phyloP scores from a whole-genome alignment of 768 basidiomycete species.

The Pulveroboletus sp. region DNA sequence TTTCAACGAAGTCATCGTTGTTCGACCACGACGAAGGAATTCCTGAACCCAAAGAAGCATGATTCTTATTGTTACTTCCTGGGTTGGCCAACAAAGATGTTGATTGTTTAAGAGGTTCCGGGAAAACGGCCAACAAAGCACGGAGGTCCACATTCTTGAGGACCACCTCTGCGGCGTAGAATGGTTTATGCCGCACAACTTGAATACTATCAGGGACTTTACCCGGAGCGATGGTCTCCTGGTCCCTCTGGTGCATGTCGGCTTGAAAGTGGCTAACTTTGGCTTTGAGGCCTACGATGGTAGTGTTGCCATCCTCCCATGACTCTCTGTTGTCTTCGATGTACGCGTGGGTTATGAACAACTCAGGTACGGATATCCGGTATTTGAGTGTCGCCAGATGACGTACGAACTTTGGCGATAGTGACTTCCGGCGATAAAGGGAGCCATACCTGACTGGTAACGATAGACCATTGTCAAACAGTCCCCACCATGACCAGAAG shows the following conservation, averaged over 20 bases:
- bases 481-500: constrained; percentile 90
- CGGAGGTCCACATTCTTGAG: constrained; percentile 75
- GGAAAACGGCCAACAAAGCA: constrained; percentile 74
- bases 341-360: constrained; percentile 87
- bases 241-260: constrained; percentile 90
- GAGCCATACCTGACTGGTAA: constrained; percentile 88
- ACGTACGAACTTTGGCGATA: constrained; percentile 84
- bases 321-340: constrained; percentile 76
- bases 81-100: constrained; percentile 49
- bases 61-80: constrained; percentile 39
- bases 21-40: constrained; percentile 68
- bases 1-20: constrained; percentile 78
- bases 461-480: constrained; percentile 77
- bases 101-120: constrained; percentile 63
- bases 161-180: constrained; percentile 85
- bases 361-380: constrained; percentile 67
- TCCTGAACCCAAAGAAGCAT: constrained; percentile 29
- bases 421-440: constrained; percentile 66
- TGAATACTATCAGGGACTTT: constrained; percentile 55
- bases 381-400: constrained; percentile 93
- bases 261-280: constrained; percentile 78
- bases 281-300: constrained; percentile 84
- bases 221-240: constrained; percentile 67
- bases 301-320: constrained; percentile 76
- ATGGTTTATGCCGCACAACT: constrained; percentile 70